A percentile compares a stretch with the other conserved stretches of the same genome.
Evolutionary conservation across 2,329 filamentous ascomycete genomes (phyloP).

Genomic region (Colletotrichum sansevieriae): DNA sequence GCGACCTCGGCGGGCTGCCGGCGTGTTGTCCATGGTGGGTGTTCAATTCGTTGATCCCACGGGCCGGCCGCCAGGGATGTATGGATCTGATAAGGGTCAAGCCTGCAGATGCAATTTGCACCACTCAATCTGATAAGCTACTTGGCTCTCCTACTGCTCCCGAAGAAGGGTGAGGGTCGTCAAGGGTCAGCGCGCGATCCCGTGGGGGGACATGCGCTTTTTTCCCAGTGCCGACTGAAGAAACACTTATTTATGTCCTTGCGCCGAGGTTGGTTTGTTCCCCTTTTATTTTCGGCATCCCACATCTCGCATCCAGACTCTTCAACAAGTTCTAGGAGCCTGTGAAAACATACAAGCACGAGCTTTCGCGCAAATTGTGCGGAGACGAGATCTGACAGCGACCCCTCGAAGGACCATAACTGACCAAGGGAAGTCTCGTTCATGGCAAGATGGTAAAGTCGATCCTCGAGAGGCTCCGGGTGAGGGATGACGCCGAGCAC

Average conservation of each 20-base stretch:
- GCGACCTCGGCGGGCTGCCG: slow-evolving; percentile 28
- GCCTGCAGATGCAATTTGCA: slow-evolving; percentile 11
- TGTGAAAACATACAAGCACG: neutral
- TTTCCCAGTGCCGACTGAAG: slow-evolving; percentile 28
- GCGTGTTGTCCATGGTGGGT: slow-evolving; percentile 8
- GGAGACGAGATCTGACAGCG: neutral
- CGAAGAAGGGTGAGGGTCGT: neutral
- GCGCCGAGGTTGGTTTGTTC: neutral
- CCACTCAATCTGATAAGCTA: slow-evolving; percentile 37
- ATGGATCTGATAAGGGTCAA: slow-evolving; percentile 38
- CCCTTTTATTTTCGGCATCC: neutral
- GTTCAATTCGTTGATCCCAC: slow-evolving; percentile 14
- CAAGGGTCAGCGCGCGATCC: slow-evolving; percentile 1
- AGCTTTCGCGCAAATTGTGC: neutral
- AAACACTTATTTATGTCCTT: slow-evolving; percentile 5
- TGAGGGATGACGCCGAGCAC: slow-evolving; percentile 38
- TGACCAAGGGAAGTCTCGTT: neutral
- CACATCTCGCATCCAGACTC: slow-evolving; percentile 12
- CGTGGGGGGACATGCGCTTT: slow-evolving; percentile 16
- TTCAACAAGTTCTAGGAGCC: slow-evolving; percentile 9
- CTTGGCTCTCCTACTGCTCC: slow-evolving; percentile 10
- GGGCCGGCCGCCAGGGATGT: slow-evolving; percentile 16
- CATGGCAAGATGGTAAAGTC: slow-evolving; percentile 23
- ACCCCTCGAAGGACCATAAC: neutral
- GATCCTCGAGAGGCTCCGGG: slow-evolving; percentile 32